Base-by-base conservation (phyloP, 345 rosid genomes). In the Adansonia digitata region DNA sequence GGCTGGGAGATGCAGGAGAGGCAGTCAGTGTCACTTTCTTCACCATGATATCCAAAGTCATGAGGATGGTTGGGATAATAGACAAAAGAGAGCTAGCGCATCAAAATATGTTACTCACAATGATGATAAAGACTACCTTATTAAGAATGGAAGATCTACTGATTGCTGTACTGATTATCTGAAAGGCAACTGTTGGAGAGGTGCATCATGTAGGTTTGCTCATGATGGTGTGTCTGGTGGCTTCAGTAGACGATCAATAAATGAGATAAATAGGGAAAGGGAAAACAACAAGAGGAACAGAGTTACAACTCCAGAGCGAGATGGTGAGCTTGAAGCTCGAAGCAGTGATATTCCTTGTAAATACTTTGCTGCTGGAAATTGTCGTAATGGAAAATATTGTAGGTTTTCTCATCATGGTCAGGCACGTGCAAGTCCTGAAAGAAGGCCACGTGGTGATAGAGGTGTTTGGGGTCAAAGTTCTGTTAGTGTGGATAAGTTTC, bases 351-450 rank as follows among this genome's bases (percentile, higher is more conserved):
- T 87, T 68, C 90, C 92, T 18, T 92, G 97, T 88, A 94, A 84
- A 79, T 92, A 83, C 81, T 92, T 86, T 77, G 90, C 93, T 66
- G 86, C 85, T 6, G 99, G 99, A 55, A 82, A 81, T 74, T 93
- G 98, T 85, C 91, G 94, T 74, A 91, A 87, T 78, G 97, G 96
- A 14, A 85, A 82, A 29, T 72, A 81, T 77, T 95, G 99, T 81
- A 86, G 94, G 82, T 95, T 90, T 81, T 85, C 89, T 75, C 99
- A 95, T 82, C 77, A 83, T 70, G 78, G 60, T 75, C 84, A 80
- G 81, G 76, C 80, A 60, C 85, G 74, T 62, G 87, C 69, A 76
- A 88, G 82, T 82, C 93, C 91, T 69, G 92, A 85, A 29, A 87
- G n/a, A n/a, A n/a, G n/a, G n/a, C n/a, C n/a, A n/a, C n/a, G n/a